Percentiles rank a stretch among this genome's conserved stretches.
Evolutionary conservation across 2,329 filamentous ascomycete genomes (phyloP).

Genomic region (Diaporthe sp.): DNA sequence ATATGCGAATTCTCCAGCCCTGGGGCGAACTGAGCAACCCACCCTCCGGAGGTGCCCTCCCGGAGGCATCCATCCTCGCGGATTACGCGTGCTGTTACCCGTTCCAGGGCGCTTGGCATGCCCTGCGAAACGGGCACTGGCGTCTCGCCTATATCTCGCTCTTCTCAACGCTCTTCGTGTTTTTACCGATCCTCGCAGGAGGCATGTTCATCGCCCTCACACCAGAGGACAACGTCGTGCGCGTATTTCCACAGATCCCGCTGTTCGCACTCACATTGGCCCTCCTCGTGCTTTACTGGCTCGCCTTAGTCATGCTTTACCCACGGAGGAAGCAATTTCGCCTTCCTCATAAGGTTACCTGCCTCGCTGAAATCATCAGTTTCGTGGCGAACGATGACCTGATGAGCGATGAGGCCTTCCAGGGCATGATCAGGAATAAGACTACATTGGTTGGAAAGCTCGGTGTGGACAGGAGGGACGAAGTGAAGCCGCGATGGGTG

Average conservation of each 20-base stretch:
- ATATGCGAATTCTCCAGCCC: constrained; percentile 73
- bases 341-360: constrained; percentile 79
- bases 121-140: constrained; percentile 71
- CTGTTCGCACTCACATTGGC: constrained; percentile 79
- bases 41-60: constrained; percentile 66
- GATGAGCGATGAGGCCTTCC: constrained; percentile 78
- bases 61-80: constrained; percentile 72
- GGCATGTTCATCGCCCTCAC: constrained; percentile 81
- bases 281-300: constrained; percentile 76
- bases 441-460: constrained; percentile 76
- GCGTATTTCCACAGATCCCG: constrained; percentile 78
- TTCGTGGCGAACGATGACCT: constrained; percentile 81
- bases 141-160: constrained; percentile 71
- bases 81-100: constrained; percentile 78
- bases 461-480: constrained; percentile 60
- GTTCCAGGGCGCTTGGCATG: constrained; percentile 66
- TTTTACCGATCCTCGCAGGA: constrained; percentile 75
- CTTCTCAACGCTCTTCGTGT: constrained; percentile 66
- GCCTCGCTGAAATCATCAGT: constrained; percentile 80
- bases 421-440: constrained; percentile 70
- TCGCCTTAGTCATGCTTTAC: constrained; percentile 71
- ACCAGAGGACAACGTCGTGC: constrained; percentile 58
- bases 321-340: constrained; percentile 70
- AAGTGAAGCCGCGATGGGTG: constrained; percentile 63
- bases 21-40: constrained; percentile 69